Evolutionary conservation across 2,329 filamentous ascomycete genomes (phyloP).

Genomic region (Lasiodiplodia sp.): DNA sequence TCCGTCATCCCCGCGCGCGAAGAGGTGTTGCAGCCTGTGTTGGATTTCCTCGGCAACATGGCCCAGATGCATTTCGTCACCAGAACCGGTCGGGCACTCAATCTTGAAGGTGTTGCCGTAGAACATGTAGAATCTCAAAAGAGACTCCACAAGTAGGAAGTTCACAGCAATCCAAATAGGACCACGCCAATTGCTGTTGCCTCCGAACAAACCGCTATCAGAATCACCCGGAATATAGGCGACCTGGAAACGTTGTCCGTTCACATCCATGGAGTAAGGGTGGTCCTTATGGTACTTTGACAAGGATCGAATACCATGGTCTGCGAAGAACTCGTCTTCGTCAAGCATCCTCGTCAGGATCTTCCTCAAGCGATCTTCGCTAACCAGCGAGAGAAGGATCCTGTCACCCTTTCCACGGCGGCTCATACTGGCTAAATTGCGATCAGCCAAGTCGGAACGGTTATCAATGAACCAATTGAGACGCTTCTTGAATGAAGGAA

Average conservation of each 20-base stretch:
- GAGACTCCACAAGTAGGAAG: conserved; percentile 89
- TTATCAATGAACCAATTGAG: conserved; percentile 95
- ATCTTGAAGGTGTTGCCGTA: conserved; percentile 89
- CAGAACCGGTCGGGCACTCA: conserved; percentile 92
- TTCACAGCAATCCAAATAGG: conserved; percentile 97
- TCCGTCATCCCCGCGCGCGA: conserved; percentile 83
- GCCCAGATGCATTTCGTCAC: conserved; percentile 93
- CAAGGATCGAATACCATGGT: conserved; percentile 88
- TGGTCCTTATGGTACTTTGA: conserved; percentile 91
- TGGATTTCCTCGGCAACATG: conserved; percentile 95
- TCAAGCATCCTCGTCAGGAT: conserved; percentile 93
- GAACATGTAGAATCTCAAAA: conserved; percentile 96
- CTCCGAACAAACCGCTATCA: conserved; percentile 91
- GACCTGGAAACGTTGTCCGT: conserved; percentile 87
- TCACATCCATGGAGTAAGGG: conserved; percentile 94
- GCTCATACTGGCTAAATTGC: conserved; percentile 93
- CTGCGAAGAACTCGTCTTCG: conserved; percentile 89
- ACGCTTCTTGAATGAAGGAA: conserved; percentile 91
- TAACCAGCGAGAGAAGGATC: conserved; percentile 87
- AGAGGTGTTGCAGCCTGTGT: conserved; percentile 91
- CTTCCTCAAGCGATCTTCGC: conserved; percentile 87
- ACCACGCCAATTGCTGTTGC: conserved; percentile 96
- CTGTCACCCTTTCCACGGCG: conserved; percentile 90
- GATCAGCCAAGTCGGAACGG: conserved; percentile 82
- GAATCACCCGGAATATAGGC: conserved; percentile 95